phyloP scores from a whole-genome alignment of 2,329 filamentous ascomycete genomes.

The Oidium heveae region DNA sequence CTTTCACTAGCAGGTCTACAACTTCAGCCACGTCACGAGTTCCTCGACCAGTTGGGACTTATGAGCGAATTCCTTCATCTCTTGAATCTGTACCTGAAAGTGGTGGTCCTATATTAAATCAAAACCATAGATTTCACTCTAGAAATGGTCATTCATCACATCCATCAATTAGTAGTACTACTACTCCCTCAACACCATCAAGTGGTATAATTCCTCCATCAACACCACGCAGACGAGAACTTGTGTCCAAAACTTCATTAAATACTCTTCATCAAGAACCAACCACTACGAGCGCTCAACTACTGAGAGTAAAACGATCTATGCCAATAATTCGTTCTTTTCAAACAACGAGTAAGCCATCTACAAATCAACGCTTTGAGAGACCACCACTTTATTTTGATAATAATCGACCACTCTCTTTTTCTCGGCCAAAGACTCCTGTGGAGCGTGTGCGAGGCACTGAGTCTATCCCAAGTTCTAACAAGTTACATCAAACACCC shows the following conservation, averaged over 20 bases:
- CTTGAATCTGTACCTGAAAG: conserved; percentile 88
- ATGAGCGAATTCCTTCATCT: conserved; percentile 46
- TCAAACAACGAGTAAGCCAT: conserved; percentile 25
- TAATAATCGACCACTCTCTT: conserved; percentile 22
- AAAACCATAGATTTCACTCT: conserved; percentile 36
- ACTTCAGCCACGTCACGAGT: conserved; percentile 37
- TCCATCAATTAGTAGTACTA: conserved; percentile 38
- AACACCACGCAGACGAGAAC: conserved; percentile 34
- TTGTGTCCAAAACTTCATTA: conserved; percentile 28
- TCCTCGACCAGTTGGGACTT: conserved; percentile 43
- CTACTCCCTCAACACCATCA: conserved; percentile 33
- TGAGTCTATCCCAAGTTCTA: conserved; percentile 25
- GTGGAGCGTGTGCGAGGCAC: conserved; percentile 26
- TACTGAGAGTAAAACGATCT: conserved; percentile 39
- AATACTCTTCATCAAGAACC: conserved; percentile 30
- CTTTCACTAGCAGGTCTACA: conserved; percentile 62
- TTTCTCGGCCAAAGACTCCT: conserved; percentile 43
- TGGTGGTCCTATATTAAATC: conserved; percentile 41
- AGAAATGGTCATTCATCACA: conserved; percentile 43
- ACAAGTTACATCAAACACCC: conserved; percentile 37
- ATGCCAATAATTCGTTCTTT: conserved; percentile 30
- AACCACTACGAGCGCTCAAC: conserved; percentile 38
- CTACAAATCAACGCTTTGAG: conserved; percentile 23
- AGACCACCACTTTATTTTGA: conserved; percentile 35
- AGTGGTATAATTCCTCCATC: conserved; percentile 28